Evolutionary conservation across 2,329 filamentous ascomycete species (phyloP).

Genomic region (Drechmeria coniospora): DNA sequence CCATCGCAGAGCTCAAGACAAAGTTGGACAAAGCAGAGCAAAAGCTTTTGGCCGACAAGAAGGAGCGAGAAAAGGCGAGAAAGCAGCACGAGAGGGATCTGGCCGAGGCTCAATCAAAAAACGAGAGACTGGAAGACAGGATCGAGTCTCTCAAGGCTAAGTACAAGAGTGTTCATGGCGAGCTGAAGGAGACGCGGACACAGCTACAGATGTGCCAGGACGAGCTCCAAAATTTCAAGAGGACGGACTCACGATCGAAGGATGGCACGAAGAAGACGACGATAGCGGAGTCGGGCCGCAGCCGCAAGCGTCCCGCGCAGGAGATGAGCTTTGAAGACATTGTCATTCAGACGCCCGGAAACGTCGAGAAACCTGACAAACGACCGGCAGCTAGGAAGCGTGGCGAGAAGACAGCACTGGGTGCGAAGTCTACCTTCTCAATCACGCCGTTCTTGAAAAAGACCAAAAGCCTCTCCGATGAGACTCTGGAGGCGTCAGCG

Average conservation of each 20-base stretch:
- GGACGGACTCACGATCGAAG: constrained; percentile 5
- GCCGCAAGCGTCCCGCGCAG: constrained; percentile 29
- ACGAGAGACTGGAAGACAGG: constrained; percentile 52
- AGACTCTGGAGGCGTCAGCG: constrained; percentile 13
- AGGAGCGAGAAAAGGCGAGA: constrained; percentile 28
- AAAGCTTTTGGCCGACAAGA: constrained; percentile 23
- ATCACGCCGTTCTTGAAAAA: constrained; percentile 87
- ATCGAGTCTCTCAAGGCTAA: constrained; percentile 55
- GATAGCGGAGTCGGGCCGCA: constrained; percentile 14
- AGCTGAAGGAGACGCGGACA: constrained; percentile 47
- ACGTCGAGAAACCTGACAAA: constrained; percentile 24
- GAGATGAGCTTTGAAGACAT: constrained; percentile 30
- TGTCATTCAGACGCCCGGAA: constrained; percentile 30
- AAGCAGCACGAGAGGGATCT: constrained; percentile 37
- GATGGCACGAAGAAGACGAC: constrained; percentile 10
- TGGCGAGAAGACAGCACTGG: constrained; percentile 38
- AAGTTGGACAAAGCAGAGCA: constrained; percentile 21
- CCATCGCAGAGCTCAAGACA: constrained; percentile 24
- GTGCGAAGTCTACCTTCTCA: constrained; percentile 84
- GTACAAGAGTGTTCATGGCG: constrained; percentile 52
- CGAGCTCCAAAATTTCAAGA: constrained; percentile 23
- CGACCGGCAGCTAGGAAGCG: constrained; percentile 36
- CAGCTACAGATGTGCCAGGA: constrained; percentile 23
- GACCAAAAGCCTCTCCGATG: constrained; percentile 37
- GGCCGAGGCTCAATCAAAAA: constrained; percentile 45